phyloP scores from a whole-genome alignment of 2,329 filamentous ascomycete genomes.

The Phialophora expanda region DNA sequence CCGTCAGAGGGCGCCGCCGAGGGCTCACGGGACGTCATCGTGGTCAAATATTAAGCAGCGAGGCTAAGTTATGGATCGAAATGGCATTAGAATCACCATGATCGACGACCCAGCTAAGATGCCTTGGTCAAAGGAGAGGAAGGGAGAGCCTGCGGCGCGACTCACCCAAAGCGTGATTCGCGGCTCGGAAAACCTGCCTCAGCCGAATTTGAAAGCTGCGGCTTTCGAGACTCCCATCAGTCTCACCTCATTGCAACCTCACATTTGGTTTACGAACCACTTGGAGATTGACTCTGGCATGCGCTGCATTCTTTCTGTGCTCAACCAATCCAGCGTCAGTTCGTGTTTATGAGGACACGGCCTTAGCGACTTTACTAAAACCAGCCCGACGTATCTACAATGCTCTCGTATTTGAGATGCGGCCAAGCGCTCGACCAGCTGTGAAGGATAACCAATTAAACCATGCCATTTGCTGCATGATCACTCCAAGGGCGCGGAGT shows the following conservation, averaged over 20 bases:
- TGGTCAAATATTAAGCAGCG: not conserved
- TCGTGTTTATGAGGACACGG: not conserved
- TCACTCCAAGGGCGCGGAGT: constrained; percentile 10
- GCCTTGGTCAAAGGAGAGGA: not conserved
- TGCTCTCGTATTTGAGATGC: not conserved
- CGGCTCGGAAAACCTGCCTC: constrained; percentile 5
- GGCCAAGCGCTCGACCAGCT: not conserved
- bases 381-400: not conserved
- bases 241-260: not conserved
- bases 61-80: not conserved
- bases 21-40: constrained; percentile 37
- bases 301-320: not conserved
- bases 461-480: constrained; percentile 2
- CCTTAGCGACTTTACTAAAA: not conserved
- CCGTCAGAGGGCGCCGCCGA: constrained; percentile 35
- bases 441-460: constrained; percentile 7
- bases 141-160: not conserved
- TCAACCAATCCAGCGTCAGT: no score
- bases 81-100: not conserved
- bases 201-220: not conserved
- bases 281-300: not conserved
- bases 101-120: not conserved
- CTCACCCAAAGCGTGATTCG: not conserved
- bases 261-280: not conserved
- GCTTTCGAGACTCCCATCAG: not conserved